Percentiles rank a stretch among this genome's conserved stretches.
Conservation (phyloP, 441 rosid genomes). For the Pelargonium citronellum region DNA sequence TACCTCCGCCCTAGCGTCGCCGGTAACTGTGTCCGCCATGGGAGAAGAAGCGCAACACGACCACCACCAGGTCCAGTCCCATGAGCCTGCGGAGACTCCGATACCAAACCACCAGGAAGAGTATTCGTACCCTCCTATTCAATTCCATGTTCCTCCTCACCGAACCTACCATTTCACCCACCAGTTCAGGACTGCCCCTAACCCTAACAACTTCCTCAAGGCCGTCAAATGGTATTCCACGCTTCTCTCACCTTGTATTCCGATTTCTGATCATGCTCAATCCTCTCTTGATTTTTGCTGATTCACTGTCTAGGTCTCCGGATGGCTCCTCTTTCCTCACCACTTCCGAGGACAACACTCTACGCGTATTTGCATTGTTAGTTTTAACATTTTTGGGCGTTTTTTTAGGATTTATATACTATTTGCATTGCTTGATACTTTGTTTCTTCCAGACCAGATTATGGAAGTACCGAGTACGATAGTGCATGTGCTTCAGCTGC, state of each 20-base stretch:
- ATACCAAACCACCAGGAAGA: constrained; percentile 21
- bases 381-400: constrained; percentile 11
- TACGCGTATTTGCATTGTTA: constrained; percentile 60
- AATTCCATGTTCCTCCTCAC: constrained; percentile 54
- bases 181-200: constrained; percentile 45
- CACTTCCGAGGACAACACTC: constrained; percentile 61
- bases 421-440: neutral
- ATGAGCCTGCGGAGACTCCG: constrained; percentile 23
- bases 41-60: constrained; percentile 31
- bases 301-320: constrained; percentile 52
- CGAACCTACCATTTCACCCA: constrained; percentile 52
- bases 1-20: too few relatives aligned
- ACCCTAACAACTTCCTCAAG: constrained; percentile 78
- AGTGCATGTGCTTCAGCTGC: constrained; percentile 26
- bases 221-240: constrained; percentile 59
- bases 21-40: constrained; percentile 16
- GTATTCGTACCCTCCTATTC: constrained; percentile 43
- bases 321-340: constrained; percentile 71
- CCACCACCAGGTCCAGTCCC: constrained; percentile 17
- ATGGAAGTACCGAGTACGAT: constrained; percentile 29
- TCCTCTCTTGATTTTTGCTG: neutral
- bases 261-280: neutral
- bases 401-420: neutral
- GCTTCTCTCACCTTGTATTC: constrained; percentile 1
- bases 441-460: constrained; percentile 45